A percentile compares a stretch with the other conserved stretches of the same genome.
Evolutionary conservation across 2,329 filamentous ascomycete genomes (phyloP).

Genomic region (Penicillium sp.): DNA sequence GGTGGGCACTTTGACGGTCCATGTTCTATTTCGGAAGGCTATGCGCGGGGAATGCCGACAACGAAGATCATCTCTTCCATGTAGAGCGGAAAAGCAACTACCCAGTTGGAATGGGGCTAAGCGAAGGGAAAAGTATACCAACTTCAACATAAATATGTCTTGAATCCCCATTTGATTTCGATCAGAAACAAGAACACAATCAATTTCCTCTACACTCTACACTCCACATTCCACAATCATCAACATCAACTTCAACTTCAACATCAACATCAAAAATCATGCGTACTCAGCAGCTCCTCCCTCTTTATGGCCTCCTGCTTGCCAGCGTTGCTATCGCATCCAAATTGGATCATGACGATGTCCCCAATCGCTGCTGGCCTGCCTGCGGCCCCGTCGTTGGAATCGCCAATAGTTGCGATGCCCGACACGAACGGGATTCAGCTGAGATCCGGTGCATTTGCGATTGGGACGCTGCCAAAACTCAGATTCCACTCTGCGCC

Average conservation of each 20-base stretch:
- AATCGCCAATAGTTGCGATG: slow-evolving; percentile 25
- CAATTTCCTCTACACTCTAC: background rate
- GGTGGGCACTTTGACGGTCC: slow-evolving; percentile 2
- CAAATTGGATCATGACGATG: slow-evolving; percentile 29
- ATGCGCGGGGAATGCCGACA: background rate
- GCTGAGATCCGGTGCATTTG: slow-evolving; percentile 31
- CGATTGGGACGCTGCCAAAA: slow-evolving; percentile 25
- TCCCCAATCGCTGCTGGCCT: slow-evolving; percentile 28
- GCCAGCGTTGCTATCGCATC: slow-evolving; percentile 21
- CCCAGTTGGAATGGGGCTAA: slow-evolving; percentile 4
- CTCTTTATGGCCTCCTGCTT: slow-evolving; percentile 26
- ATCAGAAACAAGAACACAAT: background rate
- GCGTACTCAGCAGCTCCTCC: slow-evolving; percentile 22
- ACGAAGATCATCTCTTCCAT: background rate
- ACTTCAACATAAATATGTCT: slow-evolving; percentile 12
- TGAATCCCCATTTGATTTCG: background rate
- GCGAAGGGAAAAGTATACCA: background rate
- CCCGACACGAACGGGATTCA: slow-evolving; percentile 21
- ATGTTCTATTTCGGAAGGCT: background rate
- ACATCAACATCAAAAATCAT: slow-evolving; percentile 14
- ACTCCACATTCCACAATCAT: no score
- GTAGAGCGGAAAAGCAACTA: background rate
- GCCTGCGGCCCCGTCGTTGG: slow-evolving; percentile 26
- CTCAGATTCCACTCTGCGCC: slow-evolving; percentile 30
- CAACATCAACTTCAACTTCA: background rate